A percentile compares a stretch with the other conserved stretches of the same genome.
These are phyloP conservation scores for Populus tremula DNA, from an alignment of 345 rosid genomes.

Conservation along the genomic window DNA sequence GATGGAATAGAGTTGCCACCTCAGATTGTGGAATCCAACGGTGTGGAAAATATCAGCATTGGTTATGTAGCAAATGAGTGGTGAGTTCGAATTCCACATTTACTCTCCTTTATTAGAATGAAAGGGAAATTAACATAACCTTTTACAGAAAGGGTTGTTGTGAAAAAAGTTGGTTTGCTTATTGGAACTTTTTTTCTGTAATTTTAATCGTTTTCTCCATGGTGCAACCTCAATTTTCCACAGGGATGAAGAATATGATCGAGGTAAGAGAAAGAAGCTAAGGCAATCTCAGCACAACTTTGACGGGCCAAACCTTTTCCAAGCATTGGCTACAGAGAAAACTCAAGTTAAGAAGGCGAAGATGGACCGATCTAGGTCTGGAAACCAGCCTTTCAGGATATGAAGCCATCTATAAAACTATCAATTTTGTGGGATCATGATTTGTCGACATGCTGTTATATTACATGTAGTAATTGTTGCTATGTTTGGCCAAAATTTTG, in stretches of 20 bases:
- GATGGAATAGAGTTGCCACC: conserved; percentile 48
- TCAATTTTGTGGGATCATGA: conserved; percentile 7
- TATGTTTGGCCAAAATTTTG: neutral
- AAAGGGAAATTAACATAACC: neutral
- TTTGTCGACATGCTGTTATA: conserved; percentile 20
- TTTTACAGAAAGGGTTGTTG: neutral
- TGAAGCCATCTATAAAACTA: conserved; percentile 9
- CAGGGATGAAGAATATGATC: conserved; percentile 97
- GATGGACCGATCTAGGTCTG: conserved; percentile 29
- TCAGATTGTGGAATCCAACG: conserved; percentile 29
- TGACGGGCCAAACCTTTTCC: conserved; percentile 76
- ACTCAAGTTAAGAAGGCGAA: conserved; percentile 40
- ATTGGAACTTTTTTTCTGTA: neutral
- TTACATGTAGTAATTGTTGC: conserved; percentile 6
- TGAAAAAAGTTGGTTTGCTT: neutral
- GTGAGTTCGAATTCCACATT: conserved; percentile 39
- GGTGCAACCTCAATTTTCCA: neutral
- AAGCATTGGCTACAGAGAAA: conserved; percentile 52
- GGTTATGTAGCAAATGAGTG: conserved; percentile 87
- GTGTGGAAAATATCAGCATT: conserved; percentile 30
- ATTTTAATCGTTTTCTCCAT: neutral
- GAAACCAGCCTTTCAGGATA: conserved; percentile 56
- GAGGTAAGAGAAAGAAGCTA: conserved; percentile 86
- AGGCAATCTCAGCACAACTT: conserved; percentile 39
- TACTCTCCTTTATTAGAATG: neutral